These are phyloP conservation scores for Avena insularis DNA, from an alignment of 176 grass and related monocot species.

Conservation along the genomic window DNA sequence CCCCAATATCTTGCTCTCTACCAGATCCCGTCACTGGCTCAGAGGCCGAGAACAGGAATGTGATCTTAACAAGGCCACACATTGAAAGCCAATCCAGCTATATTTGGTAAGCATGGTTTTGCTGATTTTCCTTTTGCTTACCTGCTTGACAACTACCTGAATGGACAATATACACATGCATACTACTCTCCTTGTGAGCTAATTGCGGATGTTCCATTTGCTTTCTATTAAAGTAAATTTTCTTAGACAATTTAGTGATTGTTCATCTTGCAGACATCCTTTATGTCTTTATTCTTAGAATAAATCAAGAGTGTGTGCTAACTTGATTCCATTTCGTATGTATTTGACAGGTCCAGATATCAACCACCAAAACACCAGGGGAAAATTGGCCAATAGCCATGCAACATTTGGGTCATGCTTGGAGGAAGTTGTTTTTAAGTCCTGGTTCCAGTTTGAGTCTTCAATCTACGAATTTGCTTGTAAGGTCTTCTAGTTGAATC, in stretches of 20 bases:
- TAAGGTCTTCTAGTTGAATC: conserved; percentile 25
- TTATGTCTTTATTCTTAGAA: background rate
- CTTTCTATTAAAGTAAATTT: background rate
- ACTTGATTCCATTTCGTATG: background rate
- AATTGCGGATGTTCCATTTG: background rate
- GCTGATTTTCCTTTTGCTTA: too few relatives aligned
- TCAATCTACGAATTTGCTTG: background rate
- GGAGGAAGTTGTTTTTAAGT: background rate
- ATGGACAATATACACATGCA: background rate
- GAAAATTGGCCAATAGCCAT: background rate
- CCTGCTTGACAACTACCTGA: background rate
- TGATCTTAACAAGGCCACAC: background rate
- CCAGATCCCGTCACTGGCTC: background rate
- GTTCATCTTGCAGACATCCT: background rate
- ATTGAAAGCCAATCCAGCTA: conserved; percentile 5
- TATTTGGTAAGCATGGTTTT: background rate
- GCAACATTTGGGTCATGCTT: conserved; percentile 8
- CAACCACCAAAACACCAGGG: background rate
- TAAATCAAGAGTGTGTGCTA: background rate
- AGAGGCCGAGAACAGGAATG: background rate
- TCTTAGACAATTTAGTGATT: background rate
- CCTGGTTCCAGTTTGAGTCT: background rate
- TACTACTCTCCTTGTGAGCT: background rate
- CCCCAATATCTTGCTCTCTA: background rate
- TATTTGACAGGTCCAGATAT: conserved; percentile 34